These are phyloP conservation scores for Ophiocordyceps sinensis DNA, from an alignment of 2,329 filamentous ascomycete genomes.

Conservation along the genomic window DNA sequence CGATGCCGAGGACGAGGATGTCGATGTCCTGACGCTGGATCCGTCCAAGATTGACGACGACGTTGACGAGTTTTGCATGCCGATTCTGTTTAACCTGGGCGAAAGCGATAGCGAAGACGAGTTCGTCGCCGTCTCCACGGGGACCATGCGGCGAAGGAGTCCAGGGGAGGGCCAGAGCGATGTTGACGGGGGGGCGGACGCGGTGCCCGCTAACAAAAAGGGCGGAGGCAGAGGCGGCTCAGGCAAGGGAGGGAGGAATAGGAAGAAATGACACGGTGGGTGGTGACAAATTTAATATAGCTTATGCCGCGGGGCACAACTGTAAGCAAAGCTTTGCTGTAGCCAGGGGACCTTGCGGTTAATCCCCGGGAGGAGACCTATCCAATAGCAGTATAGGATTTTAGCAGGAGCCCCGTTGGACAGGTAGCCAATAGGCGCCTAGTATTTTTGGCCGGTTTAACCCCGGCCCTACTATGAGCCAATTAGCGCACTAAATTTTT, in stretches of 20 bases:
- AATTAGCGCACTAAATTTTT: no score
- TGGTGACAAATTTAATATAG: no score
- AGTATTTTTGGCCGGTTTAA: no score
- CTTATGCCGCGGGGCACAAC: no score
- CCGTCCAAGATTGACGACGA: constrained; percentile 46
- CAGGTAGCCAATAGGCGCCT: no score
- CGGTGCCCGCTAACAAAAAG: constrained; percentile 21
- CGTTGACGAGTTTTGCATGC: constrained; percentile 67
- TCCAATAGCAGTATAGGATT: no score
- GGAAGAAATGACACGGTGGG: constrained; percentile 18
- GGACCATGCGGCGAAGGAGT: constrained; percentile 79
- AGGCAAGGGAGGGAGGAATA: constrained; percentile 23
- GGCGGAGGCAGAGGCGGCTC: constrained; percentile 8
- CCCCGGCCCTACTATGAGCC: no score
- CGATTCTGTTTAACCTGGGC: constrained; percentile 80
- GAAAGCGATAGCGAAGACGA: constrained; percentile 96
- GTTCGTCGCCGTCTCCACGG: constrained; percentile 50
- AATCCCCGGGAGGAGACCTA: no score
- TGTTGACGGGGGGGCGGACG: constrained; percentile 34
- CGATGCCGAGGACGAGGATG: constrained; percentile 83
- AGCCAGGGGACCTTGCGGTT: no score
- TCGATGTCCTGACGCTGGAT: constrained; percentile 76
- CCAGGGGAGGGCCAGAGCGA: constrained; percentile 59
- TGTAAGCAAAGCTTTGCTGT: no score
- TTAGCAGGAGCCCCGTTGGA: no score